Conservation (phyloP, 257 asterid genomes). For the Linderniella brevidens region DNA sequence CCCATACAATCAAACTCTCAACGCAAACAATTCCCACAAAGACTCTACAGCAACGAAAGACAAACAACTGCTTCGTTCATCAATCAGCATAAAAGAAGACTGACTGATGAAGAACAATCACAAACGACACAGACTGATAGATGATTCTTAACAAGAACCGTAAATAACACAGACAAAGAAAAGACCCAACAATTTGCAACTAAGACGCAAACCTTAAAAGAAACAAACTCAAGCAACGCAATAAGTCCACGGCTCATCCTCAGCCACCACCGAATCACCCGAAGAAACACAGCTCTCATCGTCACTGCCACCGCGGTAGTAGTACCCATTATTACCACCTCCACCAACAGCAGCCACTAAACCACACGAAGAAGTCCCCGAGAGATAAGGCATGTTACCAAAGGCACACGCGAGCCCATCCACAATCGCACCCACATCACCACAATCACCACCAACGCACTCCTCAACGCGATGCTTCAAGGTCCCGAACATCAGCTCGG, state of each 20-base stretch:
- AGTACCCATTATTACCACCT: slow-evolving; percentile 25
- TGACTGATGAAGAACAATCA: too few species aligned
- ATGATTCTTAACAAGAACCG: too few species aligned
- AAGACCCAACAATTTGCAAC: too few species aligned
- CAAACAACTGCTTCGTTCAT: too few species aligned
- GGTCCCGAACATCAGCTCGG: slow-evolving; percentile 77
- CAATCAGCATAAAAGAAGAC: too few species aligned
- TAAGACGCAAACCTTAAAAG: not conserved
- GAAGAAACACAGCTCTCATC: slow-evolving; percentile 34
- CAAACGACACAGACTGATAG: too few species aligned
- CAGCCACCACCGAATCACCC: slow-evolving; percentile 33
- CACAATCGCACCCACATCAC: slow-evolving; percentile 9
- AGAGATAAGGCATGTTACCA: slow-evolving; percentile 80
- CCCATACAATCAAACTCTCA: too few species aligned
- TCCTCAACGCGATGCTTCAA: slow-evolving; percentile 81
- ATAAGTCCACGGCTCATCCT: slow-evolving; percentile 85
- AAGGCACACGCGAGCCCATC: slow-evolving; percentile 51
- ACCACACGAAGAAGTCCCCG: slow-evolving; percentile 29
- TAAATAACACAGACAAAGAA: too few species aligned
- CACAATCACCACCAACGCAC: slow-evolving; percentile 17
- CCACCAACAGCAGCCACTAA: slow-evolving; percentile 25
- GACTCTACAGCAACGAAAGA: too few species aligned
- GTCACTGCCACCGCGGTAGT: slow-evolving; percentile 14
- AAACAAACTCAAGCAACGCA: slow-evolving; percentile 43
- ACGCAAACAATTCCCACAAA: too few species aligned